These are phyloP conservation scores for Galerina sulciceps DNA, from an alignment of 768 basidiomycete genomes.

Conservation along the genomic window DNA sequence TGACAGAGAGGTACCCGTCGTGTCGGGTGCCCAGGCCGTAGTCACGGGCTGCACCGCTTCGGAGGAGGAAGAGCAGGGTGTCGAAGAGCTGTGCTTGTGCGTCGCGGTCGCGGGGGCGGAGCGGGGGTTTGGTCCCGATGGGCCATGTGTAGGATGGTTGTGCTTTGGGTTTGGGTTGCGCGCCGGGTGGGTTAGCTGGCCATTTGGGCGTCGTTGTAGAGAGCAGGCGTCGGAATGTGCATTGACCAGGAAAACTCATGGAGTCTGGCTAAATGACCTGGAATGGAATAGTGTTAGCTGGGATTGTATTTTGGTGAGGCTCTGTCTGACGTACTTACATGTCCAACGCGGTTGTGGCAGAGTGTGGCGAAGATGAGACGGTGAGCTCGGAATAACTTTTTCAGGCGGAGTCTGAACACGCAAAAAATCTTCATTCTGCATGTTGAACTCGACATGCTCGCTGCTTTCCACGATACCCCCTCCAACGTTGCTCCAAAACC, in stretches of 20 bases:
- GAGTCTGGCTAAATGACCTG: slow-evolving; percentile 2
- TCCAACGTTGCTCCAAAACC: no score
- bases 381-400: background rate
- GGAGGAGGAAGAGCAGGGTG: slow-evolving; percentile 16
- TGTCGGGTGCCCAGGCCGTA: slow-evolving; percentile 15
- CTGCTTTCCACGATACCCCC: no score
- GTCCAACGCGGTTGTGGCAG: no score
- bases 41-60: slow-evolving; percentile 10
- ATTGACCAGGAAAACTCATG: slow-evolving; percentile 7
- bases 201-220: background rate
- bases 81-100: background rate
- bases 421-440: background rate
- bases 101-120: background rate
- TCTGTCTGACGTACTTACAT: no score
- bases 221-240: slow-evolving; percentile 1
- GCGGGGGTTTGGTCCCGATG: background rate
- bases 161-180: background rate
- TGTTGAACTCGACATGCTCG: no score
- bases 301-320: no score
- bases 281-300: no score
- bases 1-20: slow-evolving; percentile 21
- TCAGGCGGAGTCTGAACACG: background rate
- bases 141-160: background rate
- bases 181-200: background rate
- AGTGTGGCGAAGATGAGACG: background rate